Conservation (phyloP, 192 early-diverging fungal genomes). For the Podila minutissima region DNA sequence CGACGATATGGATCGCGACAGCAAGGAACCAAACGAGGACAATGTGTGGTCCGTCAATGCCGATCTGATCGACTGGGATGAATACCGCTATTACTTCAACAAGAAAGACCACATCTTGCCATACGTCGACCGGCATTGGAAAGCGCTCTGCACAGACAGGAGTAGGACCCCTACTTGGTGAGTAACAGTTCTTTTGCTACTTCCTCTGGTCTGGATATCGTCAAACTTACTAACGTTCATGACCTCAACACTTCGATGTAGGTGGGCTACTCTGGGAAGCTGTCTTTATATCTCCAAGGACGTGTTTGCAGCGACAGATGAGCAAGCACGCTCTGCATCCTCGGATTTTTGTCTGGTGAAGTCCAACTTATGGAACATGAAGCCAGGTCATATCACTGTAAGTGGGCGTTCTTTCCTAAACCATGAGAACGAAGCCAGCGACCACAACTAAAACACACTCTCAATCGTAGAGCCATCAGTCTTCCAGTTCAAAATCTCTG, state of each 20-base stretch:
- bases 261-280: conserved; percentile 74
- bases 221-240: background rate
- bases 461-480: conserved; percentile 32
- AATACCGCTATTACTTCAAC: conserved; percentile 67
- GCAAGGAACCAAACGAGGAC: conserved; percentile 45
- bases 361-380: conserved; percentile 69
- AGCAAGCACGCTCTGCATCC: conserved; percentile 63
- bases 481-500: conserved; percentile 47
- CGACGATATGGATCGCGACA: conserved; percentile 21
- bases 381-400: conserved; percentile 57
- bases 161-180: conserved; percentile 71
- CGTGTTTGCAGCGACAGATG: conserved; percentile 65
- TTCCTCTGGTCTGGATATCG: background rate
- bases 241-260: conserved; percentile 6
- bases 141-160: conserved; percentile 69
- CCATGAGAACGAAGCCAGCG: no score
- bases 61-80: conserved; percentile 48
- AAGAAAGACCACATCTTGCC: conserved; percentile 73
- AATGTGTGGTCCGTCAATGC: conserved; percentile 46
- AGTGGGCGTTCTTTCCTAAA: background rate
- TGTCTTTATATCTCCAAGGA: conserved; percentile 72
- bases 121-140: conserved; percentile 73
- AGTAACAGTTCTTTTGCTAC: background rate
- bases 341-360: conserved; percentile 68
- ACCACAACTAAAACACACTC: background rate